Percentiles rank a stretch among this genome's conserved stretches.
phyloP scores from a whole-genome alignment of 345 rosid genomes.

The Linum tenue region DNA sequence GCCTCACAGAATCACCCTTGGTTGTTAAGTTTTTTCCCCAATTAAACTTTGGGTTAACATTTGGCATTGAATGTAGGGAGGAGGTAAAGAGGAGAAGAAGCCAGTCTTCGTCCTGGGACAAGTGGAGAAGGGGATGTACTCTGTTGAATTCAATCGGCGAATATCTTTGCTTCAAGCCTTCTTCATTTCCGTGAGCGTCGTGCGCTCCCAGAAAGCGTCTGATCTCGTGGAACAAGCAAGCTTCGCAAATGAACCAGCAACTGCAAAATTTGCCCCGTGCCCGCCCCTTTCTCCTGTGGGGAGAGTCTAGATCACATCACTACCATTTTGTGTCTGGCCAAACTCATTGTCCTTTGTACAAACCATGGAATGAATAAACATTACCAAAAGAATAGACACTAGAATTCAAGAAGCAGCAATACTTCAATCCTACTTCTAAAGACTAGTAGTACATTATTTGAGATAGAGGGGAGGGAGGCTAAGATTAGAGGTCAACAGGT shows the following conservation, averaged over 20 bases:
- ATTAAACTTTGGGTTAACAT: background rate
- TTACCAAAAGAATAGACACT: too few species aligned
- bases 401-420: too few species aligned
- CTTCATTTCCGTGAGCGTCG: conserved; percentile 45
- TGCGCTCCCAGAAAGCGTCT: conserved; percentile 34
- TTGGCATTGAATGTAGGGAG: conserved; percentile 27
- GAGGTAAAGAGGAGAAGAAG: conserved; percentile 20
- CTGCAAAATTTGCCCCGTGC: conserved; percentile 44
- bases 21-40: background rate
- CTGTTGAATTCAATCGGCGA: conserved; percentile 52
- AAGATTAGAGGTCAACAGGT: conserved; percentile 53
- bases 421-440: too few species aligned
- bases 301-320: conserved; percentile 36
- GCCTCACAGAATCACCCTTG: background rate
- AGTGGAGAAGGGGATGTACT: conserved; percentile 45
- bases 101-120: conserved; percentile 50
- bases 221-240: conserved; percentile 21
- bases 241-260: conserved; percentile 16
- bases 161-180: conserved; percentile 62
- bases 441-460: background rate
- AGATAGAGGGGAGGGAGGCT: conserved; percentile 12
- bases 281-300: conserved; percentile 84
- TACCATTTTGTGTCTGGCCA: background rate
- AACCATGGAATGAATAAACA: too few species aligned
- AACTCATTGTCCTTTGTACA: too few species aligned